Percentiles rank a stretch among this genome's conserved stretches.
Evolutionary conservation across 2,329 filamentous ascomycete genomes (phyloP).

Genomic region (Aspergillus caelatus): DNA sequence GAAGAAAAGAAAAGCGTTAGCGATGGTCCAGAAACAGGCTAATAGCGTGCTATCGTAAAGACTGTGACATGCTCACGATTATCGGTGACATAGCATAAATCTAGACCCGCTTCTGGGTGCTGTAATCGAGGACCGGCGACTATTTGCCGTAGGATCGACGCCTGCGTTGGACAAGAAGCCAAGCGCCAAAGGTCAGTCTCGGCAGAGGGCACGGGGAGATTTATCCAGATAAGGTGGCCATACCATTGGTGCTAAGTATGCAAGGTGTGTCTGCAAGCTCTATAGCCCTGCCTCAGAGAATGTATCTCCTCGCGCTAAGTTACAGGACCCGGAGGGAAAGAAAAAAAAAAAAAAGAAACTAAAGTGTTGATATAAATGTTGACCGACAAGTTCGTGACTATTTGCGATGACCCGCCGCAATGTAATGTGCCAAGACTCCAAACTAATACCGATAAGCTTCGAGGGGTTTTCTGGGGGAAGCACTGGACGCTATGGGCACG

Average conservation of each 20-base stretch:
- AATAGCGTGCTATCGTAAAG: neutral
- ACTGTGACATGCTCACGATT: slow-evolving; percentile 51
- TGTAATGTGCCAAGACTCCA: slow-evolving; percentile 4
- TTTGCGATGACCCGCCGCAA: slow-evolving; percentile 1
- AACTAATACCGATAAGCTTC: neutral
- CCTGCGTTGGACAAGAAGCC: slow-evolving; percentile 43
- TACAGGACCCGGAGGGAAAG: neutral
- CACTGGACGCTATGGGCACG: neutral
- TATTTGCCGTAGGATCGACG: slow-evolving; percentile 82
- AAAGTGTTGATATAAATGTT: neutral
- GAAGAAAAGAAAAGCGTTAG: neutral
- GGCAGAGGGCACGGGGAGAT: slow-evolving; percentile 4
- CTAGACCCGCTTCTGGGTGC: slow-evolving; percentile 84
- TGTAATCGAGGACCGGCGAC: slow-evolving; percentile 83
- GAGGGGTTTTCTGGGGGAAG: neutral
- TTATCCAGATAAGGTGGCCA: neutral
- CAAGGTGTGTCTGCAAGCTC: neutral
- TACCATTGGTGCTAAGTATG: slow-evolving; percentile 5
- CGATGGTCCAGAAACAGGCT: neutral
- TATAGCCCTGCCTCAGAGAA: neutral
- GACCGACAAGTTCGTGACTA: slow-evolving; percentile 2
- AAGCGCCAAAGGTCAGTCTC: slow-evolving; percentile 21
- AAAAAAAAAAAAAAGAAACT: no score
- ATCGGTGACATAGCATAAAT: slow-evolving; percentile 93
- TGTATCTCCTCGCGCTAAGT: neutral